Evolutionary conservation across 257 asterid species (phyloP), one percentile per base, ranked within the genome.

Genomic region (Fraxinus quadrangulata): DNA sequence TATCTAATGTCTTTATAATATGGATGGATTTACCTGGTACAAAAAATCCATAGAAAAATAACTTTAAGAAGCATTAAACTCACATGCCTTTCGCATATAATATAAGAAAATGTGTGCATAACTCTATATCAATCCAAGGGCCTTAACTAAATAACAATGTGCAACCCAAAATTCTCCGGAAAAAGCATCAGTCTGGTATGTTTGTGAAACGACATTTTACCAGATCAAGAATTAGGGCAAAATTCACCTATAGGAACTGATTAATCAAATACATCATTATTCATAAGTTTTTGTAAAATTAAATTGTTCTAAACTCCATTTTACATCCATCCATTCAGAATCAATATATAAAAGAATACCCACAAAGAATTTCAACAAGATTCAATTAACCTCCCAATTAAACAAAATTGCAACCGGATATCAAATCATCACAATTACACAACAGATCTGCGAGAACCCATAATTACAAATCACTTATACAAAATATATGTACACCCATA

Each of bases 241-340:
- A 21, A 59, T 59, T 9, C 30, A 59, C 67, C 30, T 21, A 26
- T 63, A 26, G 16, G 69, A 63, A 31, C 69, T 63, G 34, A 63
- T 7, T 63, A 24, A 69, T 54, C 61, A 49, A 28, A 45, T n/a
- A 1, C 36, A 14, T 24, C 59, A 77, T 45, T 34, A 19, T 6
- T 31, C 37, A 68, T 47, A 36, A 12, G 11, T 51, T 23, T 54
- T 26, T 2, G 31, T 37, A 34, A 77, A 74, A 5, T 56, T 59
- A 74, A 74, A 23, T 14, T 36, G 70, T 21, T 42, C 39, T 5
- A 42, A 67, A 49, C 34, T 33, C 36, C 75, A 33, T 19, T 40
- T 12, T 34, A 67, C 67, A 67, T 75, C 28, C 79, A 76, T 67
- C 49, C 23, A 67, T 45, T 34, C 40, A 42, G 47, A 75, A 75